phyloP scores from a whole-genome alignment of 345 rosid species.

The Boechera divaricarpa region DNA sequence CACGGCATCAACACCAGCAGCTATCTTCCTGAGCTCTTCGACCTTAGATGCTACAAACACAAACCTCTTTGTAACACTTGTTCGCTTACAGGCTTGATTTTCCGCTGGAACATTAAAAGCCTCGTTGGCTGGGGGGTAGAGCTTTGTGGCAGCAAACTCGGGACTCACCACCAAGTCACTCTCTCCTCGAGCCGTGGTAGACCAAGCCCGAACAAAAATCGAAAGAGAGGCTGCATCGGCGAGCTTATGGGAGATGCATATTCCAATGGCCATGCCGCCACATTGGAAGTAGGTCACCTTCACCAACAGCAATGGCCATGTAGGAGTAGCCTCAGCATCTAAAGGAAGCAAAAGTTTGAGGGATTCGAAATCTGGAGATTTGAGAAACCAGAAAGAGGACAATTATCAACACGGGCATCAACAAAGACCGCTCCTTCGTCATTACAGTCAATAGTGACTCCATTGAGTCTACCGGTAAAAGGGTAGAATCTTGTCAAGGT shows the following conservation, averaged over 20 bases:
- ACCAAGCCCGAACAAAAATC: not conserved
- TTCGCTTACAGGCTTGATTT: not conserved
- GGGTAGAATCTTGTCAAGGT: constrained; percentile 54
- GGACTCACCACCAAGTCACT: not conserved
- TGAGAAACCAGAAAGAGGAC: constrained; percentile 34
- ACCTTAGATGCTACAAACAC: not conserved
- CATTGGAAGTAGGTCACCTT: not conserved
- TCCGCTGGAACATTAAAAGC: not conserved
- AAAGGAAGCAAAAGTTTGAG: constrained; percentile 32
- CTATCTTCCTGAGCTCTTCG: not conserved
- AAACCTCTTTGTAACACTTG: not conserved
- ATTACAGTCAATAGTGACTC: constrained; percentile 44
- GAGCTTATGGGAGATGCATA: not conserved
- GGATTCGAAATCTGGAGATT: constrained; percentile 27
- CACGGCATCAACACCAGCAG: not conserved
- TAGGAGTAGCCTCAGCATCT: not conserved
- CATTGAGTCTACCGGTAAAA: constrained; percentile 53
- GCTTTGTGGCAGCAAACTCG: not conserved
- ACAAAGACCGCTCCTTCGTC: constrained; percentile 50
- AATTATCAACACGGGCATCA: constrained; percentile 42
- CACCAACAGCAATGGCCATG: not conserved
- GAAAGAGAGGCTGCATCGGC: not conserved
- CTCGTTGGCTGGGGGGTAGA: not conserved
- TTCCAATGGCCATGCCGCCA: not conserved
- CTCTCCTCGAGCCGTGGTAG: not conserved